These are phyloP conservation scores for Vaccinium darrowii DNA, from an alignment of 148 eudicot genomes.

Conservation along the genomic window DNA sequence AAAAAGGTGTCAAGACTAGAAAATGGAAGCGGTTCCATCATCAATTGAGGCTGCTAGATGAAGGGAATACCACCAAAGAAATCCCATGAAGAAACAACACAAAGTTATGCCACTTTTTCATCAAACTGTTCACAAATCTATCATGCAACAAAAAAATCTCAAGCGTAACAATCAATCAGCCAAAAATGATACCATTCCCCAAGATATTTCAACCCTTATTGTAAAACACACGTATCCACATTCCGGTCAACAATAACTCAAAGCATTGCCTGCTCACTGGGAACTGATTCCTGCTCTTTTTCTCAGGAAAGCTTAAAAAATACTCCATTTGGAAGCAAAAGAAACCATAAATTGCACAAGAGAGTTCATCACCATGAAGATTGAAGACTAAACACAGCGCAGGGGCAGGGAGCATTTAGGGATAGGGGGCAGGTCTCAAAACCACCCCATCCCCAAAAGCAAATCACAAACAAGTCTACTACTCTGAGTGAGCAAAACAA, in stretches of 20 bases:
- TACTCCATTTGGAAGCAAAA: background rate
- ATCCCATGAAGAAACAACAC: background rate
- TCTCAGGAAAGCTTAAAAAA: background rate
- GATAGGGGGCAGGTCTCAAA: background rate
- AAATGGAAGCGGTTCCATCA: conserved; percentile 7
- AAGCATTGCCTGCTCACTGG: background rate
- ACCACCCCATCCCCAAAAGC: background rate
- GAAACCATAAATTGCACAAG: background rate
- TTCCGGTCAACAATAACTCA: background rate
- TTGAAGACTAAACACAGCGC: background rate
- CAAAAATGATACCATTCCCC: conserved; percentile 7
- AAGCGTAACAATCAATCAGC: background rate
- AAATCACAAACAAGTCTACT: background rate
- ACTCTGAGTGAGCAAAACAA: background rate
- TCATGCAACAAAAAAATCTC: background rate
- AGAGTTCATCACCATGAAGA: conserved; percentile 6
- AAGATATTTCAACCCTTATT: background rate
- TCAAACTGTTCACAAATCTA: background rate
- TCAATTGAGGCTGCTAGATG: background rate
- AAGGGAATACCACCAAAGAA: background rate
- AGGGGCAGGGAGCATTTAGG: background rate
- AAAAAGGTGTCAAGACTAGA: background rate
- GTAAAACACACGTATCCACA: background rate
- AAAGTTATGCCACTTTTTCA: background rate
- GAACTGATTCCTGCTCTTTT: background rate